Evolutionary conservation across 2,329 filamentous ascomycete species (phyloP).

Genomic region (Hypoxylon sp.): DNA sequence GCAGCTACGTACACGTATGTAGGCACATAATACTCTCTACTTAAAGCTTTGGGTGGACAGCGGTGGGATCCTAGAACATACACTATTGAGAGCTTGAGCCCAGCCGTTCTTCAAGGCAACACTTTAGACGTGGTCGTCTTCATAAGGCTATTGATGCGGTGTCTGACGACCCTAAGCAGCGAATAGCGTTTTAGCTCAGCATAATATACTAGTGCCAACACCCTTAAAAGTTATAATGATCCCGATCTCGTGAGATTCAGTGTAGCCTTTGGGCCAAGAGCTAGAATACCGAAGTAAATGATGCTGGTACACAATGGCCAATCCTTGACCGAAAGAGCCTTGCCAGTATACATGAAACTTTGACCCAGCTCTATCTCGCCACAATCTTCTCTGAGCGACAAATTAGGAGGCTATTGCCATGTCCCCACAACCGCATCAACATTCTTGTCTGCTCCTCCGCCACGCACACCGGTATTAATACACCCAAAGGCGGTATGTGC

Average conservation of each 20-base stretch:
- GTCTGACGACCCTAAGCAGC: background rate
- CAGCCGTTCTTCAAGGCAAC: background rate
- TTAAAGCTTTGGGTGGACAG: background rate
- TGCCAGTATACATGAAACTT: constrained; percentile 3
- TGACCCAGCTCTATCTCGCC: background rate
- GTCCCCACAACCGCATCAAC: background rate
- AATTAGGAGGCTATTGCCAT: constrained; percentile 6
- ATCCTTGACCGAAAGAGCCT: background rate
- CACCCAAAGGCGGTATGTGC: constrained; percentile 51
- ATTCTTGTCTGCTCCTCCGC: background rate
- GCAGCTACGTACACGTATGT: no score
- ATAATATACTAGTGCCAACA: background rate
- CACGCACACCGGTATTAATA: constrained; percentile 25
- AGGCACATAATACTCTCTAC: no score
- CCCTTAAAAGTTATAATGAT: background rate
- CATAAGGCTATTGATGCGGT: background rate
- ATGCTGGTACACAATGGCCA: constrained; percentile 4
- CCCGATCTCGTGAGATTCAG: background rate
- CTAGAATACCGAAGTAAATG: constrained; percentile 8
- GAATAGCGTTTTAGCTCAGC: background rate
- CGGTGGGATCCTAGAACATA: background rate
- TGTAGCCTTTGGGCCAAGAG: background rate
- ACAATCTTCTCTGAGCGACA: constrained; percentile 6
- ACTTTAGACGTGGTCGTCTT: background rate
- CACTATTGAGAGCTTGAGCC: background rate